Conservation (phyloP, 2,329 filamentous ascomycete species). For the Myriosclerotinia curreyana region DNA sequence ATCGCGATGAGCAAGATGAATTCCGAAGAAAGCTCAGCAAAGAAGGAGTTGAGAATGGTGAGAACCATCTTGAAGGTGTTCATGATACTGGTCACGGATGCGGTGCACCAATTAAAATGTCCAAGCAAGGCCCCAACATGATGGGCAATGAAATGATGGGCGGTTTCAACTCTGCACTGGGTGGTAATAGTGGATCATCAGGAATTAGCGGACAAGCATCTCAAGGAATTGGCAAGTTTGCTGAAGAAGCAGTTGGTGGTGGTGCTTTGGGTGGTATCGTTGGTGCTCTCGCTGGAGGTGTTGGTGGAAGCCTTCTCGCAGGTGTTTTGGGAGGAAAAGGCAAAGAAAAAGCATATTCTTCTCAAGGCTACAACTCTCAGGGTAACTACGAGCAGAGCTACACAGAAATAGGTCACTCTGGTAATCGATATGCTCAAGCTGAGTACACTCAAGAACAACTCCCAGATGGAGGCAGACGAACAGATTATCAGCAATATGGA, state of each 20-base stretch:
- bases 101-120: conserved; percentile 74
- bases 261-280: conserved; percentile 68
- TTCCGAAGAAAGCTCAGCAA: conserved; percentile 74
- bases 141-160: conserved; percentile 55
- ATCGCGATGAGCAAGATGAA: conserved; percentile 58
- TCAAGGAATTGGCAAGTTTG: conserved; percentile 48
- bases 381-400: conserved; percentile 60
- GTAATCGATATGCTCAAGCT: conserved; percentile 35
- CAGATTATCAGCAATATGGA: conserved; percentile 62
- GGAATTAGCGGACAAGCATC: conserved; percentile 21
- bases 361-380: conserved; percentile 54
- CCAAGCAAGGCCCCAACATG: conserved; percentile 52
- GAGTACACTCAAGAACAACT: conserved; percentile 53
- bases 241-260: conserved; percentile 59
- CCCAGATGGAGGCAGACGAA: conserved; percentile 53
- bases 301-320: conserved; percentile 65
- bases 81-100: conserved; percentile 79
- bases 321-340: conserved; percentile 51
- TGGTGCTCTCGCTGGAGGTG: conserved; percentile 62
- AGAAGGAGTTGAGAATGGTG: conserved; percentile 69
- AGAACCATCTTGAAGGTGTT: conserved; percentile 85
- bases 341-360: conserved; percentile 50
- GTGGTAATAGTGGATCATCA: conserved; percentile 30
- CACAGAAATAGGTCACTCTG: conserved; percentile 58
- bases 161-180: conserved; percentile 52